phyloP scores from a whole-genome alignment of 1,284 basidiomycete species.

The Papiliotrema flavescens region DNA sequence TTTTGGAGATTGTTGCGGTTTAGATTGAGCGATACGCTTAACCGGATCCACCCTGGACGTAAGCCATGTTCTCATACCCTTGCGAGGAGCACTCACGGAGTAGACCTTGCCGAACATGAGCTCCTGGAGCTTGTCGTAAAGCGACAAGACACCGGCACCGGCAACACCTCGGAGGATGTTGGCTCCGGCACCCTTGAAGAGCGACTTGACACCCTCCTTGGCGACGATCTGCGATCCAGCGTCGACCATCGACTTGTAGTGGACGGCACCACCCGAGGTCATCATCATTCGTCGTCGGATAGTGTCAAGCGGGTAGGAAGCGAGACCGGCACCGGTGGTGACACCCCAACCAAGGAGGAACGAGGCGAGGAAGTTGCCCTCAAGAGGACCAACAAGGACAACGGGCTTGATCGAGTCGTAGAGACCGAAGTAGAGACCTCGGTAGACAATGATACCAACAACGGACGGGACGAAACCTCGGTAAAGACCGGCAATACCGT shows the following conservation, averaged over 20 bases:
- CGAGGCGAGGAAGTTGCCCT: constrained; percentile 63
- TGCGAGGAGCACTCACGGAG: constrained; percentile 54
- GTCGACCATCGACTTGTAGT: constrained; percentile 58
- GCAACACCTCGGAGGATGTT: constrained; percentile 67
- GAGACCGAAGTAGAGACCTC: constrained; percentile 55
- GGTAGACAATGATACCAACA: constrained; percentile 61
- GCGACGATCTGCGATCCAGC: constrained; percentile 61
- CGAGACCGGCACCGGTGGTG: constrained; percentile 59
- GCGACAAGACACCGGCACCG: constrained; percentile 65
- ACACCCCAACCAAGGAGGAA: constrained; percentile 59
- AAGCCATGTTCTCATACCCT: background rate
- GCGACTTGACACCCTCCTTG: constrained; percentile 58
- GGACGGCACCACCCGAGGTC: constrained; percentile 60
- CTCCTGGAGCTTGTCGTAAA: constrained; percentile 64
- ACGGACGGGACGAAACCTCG: constrained; percentile 63
- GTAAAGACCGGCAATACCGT: constrained; percentile 58
- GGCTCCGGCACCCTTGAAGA: constrained; percentile 58
- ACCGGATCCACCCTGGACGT: constrained; percentile 39
- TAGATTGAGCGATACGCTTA: constrained; percentile 21
- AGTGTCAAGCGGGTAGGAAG: constrained; percentile 65
- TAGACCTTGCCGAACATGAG: constrained; percentile 91
- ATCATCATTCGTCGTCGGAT: constrained; percentile 68
- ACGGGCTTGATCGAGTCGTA: constrained; percentile 59
- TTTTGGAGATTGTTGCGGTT: too few species aligned
- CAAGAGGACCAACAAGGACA: constrained; percentile 57